Evolutionary conservation across 176 grass and related monocot genomes (phyloP), one percentile per base, ranked within the genome.

Genomic region (Pontederia crassipes): DNA sequence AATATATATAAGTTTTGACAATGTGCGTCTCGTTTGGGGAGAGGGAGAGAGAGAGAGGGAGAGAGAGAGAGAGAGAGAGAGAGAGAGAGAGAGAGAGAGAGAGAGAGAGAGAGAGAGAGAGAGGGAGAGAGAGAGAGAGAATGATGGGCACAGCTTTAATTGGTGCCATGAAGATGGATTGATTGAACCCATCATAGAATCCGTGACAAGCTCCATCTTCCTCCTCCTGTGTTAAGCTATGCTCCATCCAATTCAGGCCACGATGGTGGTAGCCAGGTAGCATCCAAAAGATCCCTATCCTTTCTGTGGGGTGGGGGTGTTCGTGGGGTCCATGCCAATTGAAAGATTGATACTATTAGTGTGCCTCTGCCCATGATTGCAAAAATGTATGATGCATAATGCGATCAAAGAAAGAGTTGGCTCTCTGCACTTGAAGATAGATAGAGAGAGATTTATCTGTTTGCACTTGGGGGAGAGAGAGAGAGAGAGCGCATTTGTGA

Each of bases 121-220:
- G 28, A 35, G 15, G 47, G 61, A 55, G 16, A 10, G 0, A 0
- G 2, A 11, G 11, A 17, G 12, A 5, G 28, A 35, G 61, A 78
- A 79, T 54, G 51, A 54, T 12, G 51, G 78, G 69, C 78, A 67
- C 83, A 49, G 8, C 0, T 12, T 10, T 52, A 28, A 75, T 32
- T 28, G 52, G 58, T 24, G 24, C 64, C 64, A 79, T 78, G 56
- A 64, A 53, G 76, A 81, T 76, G 68, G 71, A 95, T 89, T 89
- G 85, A 95, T 89, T 86, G 89, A 85, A 89, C 82, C 54, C 79
- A 86, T 95, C 85, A 89, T 86, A 63, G 85, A 58, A 81, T 74
- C 82, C 82, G 67, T 95, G 85, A 86, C 76, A 64, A 68, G 69
- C 54, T 72, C 49, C 50, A 55, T 46, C 56, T 75, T 60, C 40